Conservation (phyloP, 805 yeast genomes). For the Barnettozyma pratensis region DNA sequence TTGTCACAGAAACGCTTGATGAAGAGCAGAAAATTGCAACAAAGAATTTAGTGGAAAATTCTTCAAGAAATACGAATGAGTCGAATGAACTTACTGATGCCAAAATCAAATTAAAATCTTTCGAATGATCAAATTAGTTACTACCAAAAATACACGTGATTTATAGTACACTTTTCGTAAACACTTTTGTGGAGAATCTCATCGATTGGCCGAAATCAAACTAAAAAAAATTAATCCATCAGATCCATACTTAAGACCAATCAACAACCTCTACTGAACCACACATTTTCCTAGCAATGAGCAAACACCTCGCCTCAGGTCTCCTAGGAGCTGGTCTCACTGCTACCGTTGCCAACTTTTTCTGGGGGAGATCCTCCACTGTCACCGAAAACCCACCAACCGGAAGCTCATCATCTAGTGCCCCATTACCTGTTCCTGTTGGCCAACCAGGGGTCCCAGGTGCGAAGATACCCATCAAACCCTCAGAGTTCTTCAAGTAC, state of each 20-base stretch:
- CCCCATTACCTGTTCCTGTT: constrained; percentile 11
- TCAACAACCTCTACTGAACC: background rate
- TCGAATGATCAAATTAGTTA: constrained; percentile 24
- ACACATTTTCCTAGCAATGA: constrained; percentile 9
- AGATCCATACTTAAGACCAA: background rate
- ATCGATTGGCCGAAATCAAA: background rate
- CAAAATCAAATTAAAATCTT: constrained; percentile 49
- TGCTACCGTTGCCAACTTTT: constrained; percentile 30
- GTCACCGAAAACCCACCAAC: constrained; percentile 3
- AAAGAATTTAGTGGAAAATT: constrained; percentile 39
- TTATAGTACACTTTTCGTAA: background rate
- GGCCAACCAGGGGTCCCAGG: constrained; percentile 6
- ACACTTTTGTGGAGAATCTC: background rate
- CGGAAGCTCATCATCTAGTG: background rate
- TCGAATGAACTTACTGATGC: constrained; percentile 15
- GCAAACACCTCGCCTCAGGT: constrained; percentile 23
- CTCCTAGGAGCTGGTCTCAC: constrained; percentile 26
- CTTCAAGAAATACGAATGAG: constrained; percentile 9
- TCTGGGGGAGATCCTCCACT: constrained; percentile 26
- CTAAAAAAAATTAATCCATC: background rate
- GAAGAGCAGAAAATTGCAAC: constrained; percentile 36
- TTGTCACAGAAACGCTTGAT: constrained; percentile 35
- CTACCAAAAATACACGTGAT: background rate
- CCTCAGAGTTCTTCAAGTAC: constrained; percentile 78
- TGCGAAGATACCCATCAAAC: constrained; percentile 42